Base-by-base conservation (phyloP, 345 rosid genomes). In the Linum usitatissimum region DNA sequence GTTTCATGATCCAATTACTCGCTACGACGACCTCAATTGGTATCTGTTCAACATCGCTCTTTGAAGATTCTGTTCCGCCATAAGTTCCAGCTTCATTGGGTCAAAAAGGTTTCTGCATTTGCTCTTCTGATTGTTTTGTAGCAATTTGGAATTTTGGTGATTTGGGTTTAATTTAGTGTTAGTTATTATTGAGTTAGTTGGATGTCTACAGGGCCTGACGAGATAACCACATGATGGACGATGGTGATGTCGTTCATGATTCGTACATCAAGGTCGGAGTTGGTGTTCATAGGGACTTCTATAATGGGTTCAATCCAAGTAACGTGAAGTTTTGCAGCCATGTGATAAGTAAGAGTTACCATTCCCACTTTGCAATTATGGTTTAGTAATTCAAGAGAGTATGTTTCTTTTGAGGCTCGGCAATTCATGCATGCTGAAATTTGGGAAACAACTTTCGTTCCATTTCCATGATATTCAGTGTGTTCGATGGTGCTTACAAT, bases 171-270 rank as follows among this genome's bases (percentile, higher is more conserved):
- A n/a, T n/a, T n/a, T n/a, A n/a, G n/a, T n/a, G n/a, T n/a, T n/a
- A n/a, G n/a, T n/a, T 30, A 72, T 64, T 59, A 76, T 76, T 75
- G 77, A 70, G 79, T 71, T 73, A 53, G 30, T 45, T 79, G 36
- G 77, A 12, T 81, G 69, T 80, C 86, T 95, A 87, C 95, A 92
- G 93, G 95, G 64, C 84, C 86, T 68, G 83, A 78, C 57, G 95
- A 92, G 73, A 84, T 92, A 59, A 88, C 93, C 2, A 86, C 96
- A 6, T 81, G 98, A 62, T 89, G 96, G 93, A 92, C 91, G 51
- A 84, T 86, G 96, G 84, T 76, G 60, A 92, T 92, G 96, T 82
- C 73, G 54, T 89, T 89, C 74, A 57, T 68, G 76, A 84, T 64
- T 63, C 78, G 86, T 40, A 89, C 96, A 8, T 86, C 95, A 93